Percentiles rank a stretch among this genome's conserved stretches.
These are phyloP conservation scores for Amanita inopinata DNA, from an alignment of 768 basidiomycete genomes.

Conservation along the genomic window DNA sequence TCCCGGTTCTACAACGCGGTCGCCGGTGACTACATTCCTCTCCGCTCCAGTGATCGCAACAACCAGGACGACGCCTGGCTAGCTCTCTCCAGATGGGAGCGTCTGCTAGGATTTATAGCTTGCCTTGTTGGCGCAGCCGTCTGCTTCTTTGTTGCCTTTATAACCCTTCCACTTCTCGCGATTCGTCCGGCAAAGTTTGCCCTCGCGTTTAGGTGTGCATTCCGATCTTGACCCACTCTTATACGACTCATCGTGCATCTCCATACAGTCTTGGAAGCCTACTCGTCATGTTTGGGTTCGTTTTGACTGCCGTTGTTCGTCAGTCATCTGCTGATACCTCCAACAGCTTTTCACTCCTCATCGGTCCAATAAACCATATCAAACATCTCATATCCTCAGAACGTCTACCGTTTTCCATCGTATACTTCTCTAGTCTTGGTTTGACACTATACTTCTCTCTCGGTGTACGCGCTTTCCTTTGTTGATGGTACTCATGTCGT, in stretches of 20 bases:
- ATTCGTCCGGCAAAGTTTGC: constrained; percentile 85
- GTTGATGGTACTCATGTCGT: neutral
- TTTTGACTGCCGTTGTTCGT: neutral
- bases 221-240: neutral
- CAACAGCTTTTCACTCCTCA: constrained; percentile 68
- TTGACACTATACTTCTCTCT: constrained; percentile 90
- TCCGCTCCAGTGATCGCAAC: constrained; percentile 69
- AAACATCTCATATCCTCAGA: constrained; percentile 82
- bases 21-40: constrained; percentile 80
- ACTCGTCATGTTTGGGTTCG: constrained; percentile 93
- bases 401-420: constrained; percentile 71
- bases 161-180: constrained; percentile 56
- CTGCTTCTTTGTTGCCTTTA: constrained; percentile 88
- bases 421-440: constrained; percentile 77
- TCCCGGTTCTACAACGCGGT: constrained; percentile 81
- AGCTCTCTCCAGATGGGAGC: constrained; percentile 87
- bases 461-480: constrained; percentile 44
- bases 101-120: constrained; percentile 83
- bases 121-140: constrained; percentile 86
- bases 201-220: constrained; percentile 62
- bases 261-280: constrained; percentile 66
- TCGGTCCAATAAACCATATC: constrained; percentile 86
- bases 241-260: constrained; percentile 8
- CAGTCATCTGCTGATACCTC: neutral
- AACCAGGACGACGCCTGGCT: constrained; percentile 98